Evolutionary conservation across 1,139 yeast species (phyloP).

Genomic region (Suhomyces bribrorum): DNA sequence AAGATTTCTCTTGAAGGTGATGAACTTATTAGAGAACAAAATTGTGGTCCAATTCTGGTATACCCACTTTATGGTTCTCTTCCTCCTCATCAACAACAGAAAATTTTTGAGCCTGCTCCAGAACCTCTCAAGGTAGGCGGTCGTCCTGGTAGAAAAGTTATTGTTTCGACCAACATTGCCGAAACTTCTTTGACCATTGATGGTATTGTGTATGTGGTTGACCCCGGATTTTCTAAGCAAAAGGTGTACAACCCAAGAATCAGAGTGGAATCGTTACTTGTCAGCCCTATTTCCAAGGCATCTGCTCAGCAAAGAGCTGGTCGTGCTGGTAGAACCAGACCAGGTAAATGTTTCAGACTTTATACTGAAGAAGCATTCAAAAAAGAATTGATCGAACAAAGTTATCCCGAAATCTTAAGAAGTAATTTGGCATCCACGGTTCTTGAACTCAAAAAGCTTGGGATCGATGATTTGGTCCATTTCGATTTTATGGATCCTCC

Average conservation of each 20-base stretch:
- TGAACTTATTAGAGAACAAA: constrained; percentile 82
- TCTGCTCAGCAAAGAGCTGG: constrained; percentile 99
- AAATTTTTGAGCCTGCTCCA: constrained; percentile 90
- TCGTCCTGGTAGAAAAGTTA: constrained; percentile 89
- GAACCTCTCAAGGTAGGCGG: constrained; percentile 62
- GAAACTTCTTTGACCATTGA: constrained; percentile 97
- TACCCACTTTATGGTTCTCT: constrained; percentile 94
- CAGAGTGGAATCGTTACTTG: constrained; percentile 90
- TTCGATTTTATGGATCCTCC: constrained; percentile 99
- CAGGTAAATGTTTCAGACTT: constrained; percentile 95
- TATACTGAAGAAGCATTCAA: constrained; percentile 97
- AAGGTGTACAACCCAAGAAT: constrained; percentile 96
- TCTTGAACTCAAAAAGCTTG: constrained; percentile 86
- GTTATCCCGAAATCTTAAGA: constrained; percentile 92
- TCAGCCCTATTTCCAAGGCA: constrained; percentile 95
- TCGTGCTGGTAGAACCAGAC: constrained; percentile 99
- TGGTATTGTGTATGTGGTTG: constrained; percentile 95
- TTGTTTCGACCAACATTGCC: constrained; percentile 94
- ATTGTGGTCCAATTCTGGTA: constrained; percentile 83
- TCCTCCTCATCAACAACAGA: constrained; percentile 94
- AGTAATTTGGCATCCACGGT: constrained; percentile 91
- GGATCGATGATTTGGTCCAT: constrained; percentile 93
- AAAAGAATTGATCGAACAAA: constrained; percentile 90
- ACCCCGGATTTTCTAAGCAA: constrained; percentile 96
- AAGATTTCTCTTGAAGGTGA: constrained; percentile 87